Evolutionary conservation across 2,329 filamentous ascomycete genomes (phyloP).

Genomic region (Alternaria tenuissima): DNA sequence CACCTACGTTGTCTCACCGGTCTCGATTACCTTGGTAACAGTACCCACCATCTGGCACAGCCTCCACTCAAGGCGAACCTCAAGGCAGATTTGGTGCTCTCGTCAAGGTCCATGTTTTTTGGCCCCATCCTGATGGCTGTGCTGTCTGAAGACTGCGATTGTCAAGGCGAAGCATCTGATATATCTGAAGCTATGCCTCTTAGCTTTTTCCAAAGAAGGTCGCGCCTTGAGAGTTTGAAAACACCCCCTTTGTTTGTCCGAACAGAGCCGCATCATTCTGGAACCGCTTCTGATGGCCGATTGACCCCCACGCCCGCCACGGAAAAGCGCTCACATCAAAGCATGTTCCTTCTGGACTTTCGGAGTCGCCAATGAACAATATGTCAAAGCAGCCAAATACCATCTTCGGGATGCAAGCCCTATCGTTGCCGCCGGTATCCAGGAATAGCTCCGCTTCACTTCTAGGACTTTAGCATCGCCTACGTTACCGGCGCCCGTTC

Average conservation of each 20-base stretch:
- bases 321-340: background rate
- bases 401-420: background rate
- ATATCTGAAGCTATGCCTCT: slow-evolving; percentile 5
- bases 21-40: background rate
- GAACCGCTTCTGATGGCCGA: background rate
- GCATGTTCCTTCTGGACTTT: background rate
- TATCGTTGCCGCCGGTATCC: slow-evolving; percentile 1
- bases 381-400: background rate
- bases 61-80: background rate
- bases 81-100: background rate
- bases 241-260: background rate
- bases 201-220: background rate
- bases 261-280: background rate
- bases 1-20: background rate
- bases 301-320: background rate
- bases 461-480: background rate
- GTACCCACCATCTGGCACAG: background rate
- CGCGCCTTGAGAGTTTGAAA: background rate
- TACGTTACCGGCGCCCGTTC: background rate
- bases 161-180: background rate
- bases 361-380: background rate
- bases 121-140: background rate
- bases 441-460: background rate
- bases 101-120: background rate
- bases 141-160: background rate